A percentile compares a stretch with the other conserved stretches of the same genome.
Evolutionary conservation across 2,329 filamentous ascomycete genomes (phyloP).

Genomic region (Falciphora oryzae): DNA sequence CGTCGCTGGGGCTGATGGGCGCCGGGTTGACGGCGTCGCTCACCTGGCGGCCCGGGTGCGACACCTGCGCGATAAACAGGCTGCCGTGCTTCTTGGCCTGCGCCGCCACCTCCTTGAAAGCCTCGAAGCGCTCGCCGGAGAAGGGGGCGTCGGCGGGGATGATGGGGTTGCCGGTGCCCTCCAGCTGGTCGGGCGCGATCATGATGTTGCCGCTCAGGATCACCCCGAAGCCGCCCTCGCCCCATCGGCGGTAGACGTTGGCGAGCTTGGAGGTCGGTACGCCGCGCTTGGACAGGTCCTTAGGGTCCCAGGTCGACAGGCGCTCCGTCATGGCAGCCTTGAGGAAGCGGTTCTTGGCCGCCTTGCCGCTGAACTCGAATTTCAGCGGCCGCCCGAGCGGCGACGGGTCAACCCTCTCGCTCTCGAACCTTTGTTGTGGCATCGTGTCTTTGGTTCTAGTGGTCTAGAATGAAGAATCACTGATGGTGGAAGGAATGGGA

Average conservation of each 20-base stretch:
- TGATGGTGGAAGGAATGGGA: too few relatives aligned
- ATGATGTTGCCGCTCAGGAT: conserved; percentile 29
- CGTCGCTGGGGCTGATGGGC: conserved; percentile 21
- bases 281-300: conserved; percentile 42
- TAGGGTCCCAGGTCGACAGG: conserved; percentile 53
- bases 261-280: conserved; percentile 34
- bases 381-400: conserved; percentile 39
- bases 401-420: conserved; percentile 22
- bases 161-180: conserved; percentile 51
- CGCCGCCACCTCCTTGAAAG: conserved; percentile 50
- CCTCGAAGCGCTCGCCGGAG: conserved; percentile 54
- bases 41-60: conserved; percentile 55
- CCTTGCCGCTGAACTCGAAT: conserved; percentile 46
- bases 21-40: conserved; percentile 25
- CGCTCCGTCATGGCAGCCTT: conserved; percentile 64
- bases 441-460: conserved; percentile 15
- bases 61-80: conserved; percentile 56
- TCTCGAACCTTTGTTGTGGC: conserved; percentile 31
- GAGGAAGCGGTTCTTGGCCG: conserved; percentile 59
- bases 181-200: conserved; percentile 54
- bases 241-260: conserved; percentile 56
- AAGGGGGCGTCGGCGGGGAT: conserved; percentile 47
- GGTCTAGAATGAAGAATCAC: not conserved
- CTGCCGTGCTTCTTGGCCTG: conserved; percentile 52
- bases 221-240: conserved; percentile 41